Conservation (phyloP, 805 yeast species). For the Pichia ethanolica region DNA sequence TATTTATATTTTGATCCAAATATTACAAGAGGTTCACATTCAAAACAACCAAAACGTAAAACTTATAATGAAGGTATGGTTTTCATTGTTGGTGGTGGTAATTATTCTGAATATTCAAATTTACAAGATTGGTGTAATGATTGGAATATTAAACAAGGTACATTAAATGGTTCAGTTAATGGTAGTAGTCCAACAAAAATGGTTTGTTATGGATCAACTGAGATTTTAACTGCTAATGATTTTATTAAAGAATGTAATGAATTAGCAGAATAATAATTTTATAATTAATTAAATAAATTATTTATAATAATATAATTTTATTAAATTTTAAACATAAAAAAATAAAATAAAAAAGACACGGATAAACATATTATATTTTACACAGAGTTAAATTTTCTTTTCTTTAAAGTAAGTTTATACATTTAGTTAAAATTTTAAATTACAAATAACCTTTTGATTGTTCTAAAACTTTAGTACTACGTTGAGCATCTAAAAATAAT, state of each 20-base stretch:
- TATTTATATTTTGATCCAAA: slow-evolving; percentile 88
- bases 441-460: slow-evolving; percentile 32
- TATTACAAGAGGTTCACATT: slow-evolving; percentile 77
- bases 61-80: slow-evolving; percentile 76
- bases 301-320: too few species aligned
- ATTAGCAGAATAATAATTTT: slow-evolving; percentile 28
- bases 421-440: neutral
- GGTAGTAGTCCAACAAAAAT: slow-evolving; percentile 31
- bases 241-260: slow-evolving; percentile 60
- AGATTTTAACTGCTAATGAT: slow-evolving; percentile 59
- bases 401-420: too few species aligned
- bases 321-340: too few species aligned
- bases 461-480: slow-evolving; percentile 82
- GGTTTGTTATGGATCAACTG: slow-evolving; percentile 84
- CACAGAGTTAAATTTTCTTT: neutral
- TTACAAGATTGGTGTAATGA: slow-evolving; percentile 73
- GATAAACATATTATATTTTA: too few species aligned
- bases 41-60: slow-evolving; percentile 81
- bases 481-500: slow-evolving; percentile 78
- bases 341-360: too few species aligned
- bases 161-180: slow-evolving; percentile 5
- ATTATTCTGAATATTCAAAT: slow-evolving; percentile 88
- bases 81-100: slow-evolving; percentile 96
- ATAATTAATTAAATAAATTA: too few species aligned
- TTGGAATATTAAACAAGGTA: slow-evolving; percentile 15